These are phyloP conservation scores for Microthlaspi erraticum DNA, from an alignment of 345 rosid species.

Conservation along the genomic window DNA sequence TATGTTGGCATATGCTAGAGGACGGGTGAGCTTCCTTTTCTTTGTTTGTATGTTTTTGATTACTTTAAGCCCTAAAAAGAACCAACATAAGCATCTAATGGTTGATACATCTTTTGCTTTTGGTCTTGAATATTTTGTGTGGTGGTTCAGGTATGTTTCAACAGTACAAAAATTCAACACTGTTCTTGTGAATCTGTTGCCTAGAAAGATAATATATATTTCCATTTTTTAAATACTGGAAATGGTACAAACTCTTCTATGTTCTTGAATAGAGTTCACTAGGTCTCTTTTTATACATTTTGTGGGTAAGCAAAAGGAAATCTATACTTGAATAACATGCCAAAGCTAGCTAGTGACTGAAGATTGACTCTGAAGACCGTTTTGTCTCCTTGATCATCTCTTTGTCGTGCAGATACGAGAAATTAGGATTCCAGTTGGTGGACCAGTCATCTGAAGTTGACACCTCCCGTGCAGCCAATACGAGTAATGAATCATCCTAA, in stretches of 20 bases:
- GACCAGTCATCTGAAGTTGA: slow-evolving; percentile 73
- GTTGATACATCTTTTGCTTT: slow-evolving; percentile 38
- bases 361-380: slow-evolving; percentile 8
- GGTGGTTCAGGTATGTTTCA: slow-evolving; percentile 42
- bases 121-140: slow-evolving; percentile 27
- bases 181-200: slow-evolving; percentile 29
- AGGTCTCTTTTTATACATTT: slow-evolving; percentile 37
- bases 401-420: slow-evolving; percentile 63
- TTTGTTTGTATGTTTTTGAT: slow-evolving; percentile 21
- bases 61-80: slow-evolving; percentile 24
- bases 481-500: slow-evolving; percentile 74
- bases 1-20: slow-evolving; percentile 20
- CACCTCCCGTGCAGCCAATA: slow-evolving; percentile 82
- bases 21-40: slow-evolving; percentile 28
- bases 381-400: slow-evolving; percentile 39
- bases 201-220: slow-evolving; percentile 22
- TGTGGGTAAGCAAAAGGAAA: slow-evolving; percentile 17
- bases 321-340: slow-evolving; percentile 27
- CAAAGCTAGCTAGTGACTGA: slow-evolving; percentile 29
- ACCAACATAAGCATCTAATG: slow-evolving; percentile 36
- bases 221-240: slow-evolving; percentile 17
- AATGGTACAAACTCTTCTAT: slow-evolving; percentile 31
- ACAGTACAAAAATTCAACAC: slow-evolving; percentile 24
- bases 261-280: slow-evolving; percentile 34
- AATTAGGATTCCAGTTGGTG: slow-evolving; percentile 76